These are phyloP conservation scores for Cairneyella variabilis DNA, from an alignment of 495 filamentous ascomycete genomes.

Conservation along the genomic window DNA sequence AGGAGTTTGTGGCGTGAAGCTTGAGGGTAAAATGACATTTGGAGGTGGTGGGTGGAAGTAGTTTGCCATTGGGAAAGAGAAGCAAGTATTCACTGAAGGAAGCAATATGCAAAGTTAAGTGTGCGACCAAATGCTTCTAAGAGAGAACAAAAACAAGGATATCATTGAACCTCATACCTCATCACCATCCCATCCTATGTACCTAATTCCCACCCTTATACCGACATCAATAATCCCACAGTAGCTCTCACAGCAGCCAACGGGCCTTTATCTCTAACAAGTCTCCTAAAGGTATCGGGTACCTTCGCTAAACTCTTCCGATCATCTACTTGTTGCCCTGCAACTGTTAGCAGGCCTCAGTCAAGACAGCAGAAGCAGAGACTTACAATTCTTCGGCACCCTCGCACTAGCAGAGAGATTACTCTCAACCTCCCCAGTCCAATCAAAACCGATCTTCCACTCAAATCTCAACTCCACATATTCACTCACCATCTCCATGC, in stretches of 20 bases:
- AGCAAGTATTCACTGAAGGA: too few species aligned
- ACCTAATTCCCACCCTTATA: too few species aligned
- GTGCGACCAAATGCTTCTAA: too few species aligned
- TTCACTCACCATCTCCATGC: slow-evolving; percentile 32
- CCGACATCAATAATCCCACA: slow-evolving; percentile 40
- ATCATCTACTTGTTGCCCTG: slow-evolving; percentile 50
- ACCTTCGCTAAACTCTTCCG: slow-evolving; percentile 44
- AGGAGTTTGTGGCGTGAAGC: too few species aligned
- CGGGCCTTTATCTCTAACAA: slow-evolving; percentile 47
- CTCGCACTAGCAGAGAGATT: slow-evolving; percentile 40
- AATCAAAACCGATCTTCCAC: slow-evolving; percentile 59
- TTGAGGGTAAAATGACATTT: too few species aligned
- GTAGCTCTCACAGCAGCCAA: slow-evolving; percentile 48
- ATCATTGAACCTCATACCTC: too few species aligned
- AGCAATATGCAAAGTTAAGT: too few species aligned
- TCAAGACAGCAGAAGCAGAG: background rate
- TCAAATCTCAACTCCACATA: slow-evolving; percentile 35
- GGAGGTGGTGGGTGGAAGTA: too few species aligned
- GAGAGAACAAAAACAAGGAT: too few species aligned
- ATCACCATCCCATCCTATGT: too few species aligned
- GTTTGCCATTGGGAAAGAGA: too few species aligned
- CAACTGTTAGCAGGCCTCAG: slow-evolving; percentile 21
- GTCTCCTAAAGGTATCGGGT: slow-evolving; percentile 45
- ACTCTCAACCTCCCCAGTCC: slow-evolving; percentile 59
- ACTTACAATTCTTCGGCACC: slow-evolving; percentile 50